These are phyloP conservation scores for Trichoderma oligosporum DNA, from an alignment of 2,329 filamentous ascomycete genomes.

Conservation along the genomic window DNA sequence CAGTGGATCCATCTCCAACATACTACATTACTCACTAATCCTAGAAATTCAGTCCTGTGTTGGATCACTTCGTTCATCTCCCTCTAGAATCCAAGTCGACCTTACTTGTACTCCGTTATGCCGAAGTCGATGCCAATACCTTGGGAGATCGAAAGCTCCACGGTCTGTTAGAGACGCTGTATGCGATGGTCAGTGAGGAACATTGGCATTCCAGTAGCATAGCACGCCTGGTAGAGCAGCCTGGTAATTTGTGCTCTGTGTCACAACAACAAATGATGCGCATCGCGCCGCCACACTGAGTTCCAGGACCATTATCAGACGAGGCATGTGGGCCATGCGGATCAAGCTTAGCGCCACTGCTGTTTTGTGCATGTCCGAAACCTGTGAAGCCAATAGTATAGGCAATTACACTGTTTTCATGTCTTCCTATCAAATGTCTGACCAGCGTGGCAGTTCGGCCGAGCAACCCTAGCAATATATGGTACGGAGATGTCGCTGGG, in stretches of 20 bases:
- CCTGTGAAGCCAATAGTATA: neutral
- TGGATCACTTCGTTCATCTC: neutral
- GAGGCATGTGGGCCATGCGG: conserved; percentile 6
- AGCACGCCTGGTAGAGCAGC: neutral
- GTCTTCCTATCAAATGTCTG: conserved; percentile 12
- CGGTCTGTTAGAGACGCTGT: neutral
- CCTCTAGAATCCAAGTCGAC: neutral
- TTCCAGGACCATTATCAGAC: neutral
- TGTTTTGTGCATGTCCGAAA: conserved; percentile 1
- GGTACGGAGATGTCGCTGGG: neutral
- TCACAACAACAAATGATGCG: conserved; percentile 2
- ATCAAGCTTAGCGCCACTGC: conserved; percentile 3
- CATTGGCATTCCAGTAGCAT: conserved; percentile 1
- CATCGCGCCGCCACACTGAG: neutral
- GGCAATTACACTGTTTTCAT: conserved; percentile 1
- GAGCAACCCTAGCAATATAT: neutral
- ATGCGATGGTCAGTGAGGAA: neutral
- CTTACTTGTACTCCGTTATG: neutral
- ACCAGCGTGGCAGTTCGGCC: neutral
- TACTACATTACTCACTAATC: neutral
- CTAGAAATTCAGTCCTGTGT: neutral
- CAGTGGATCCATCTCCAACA: conserved; percentile 14
- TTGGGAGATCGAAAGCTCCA: neutral
- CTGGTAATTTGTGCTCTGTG: neutral
- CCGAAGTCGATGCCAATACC: neutral